These are phyloP conservation scores for Closterium sp. DNA, from an alignment of 139 green algal genomes.

Conservation along the genomic window DNA sequence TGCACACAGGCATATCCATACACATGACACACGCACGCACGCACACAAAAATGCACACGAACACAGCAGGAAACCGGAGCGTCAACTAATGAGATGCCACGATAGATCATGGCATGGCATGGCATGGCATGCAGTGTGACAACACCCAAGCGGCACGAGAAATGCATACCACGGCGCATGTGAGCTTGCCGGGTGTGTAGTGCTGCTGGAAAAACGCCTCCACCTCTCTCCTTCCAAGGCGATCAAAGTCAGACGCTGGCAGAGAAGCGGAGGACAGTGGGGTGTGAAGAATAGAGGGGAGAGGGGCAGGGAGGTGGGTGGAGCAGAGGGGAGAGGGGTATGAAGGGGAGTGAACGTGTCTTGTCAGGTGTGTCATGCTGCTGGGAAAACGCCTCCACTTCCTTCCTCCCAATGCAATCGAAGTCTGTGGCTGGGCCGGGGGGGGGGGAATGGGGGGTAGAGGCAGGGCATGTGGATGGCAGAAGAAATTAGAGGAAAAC, in stretches of 20 bases:
- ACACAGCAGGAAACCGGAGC: too few relatives aligned
- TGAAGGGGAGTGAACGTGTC: too few relatives aligned
- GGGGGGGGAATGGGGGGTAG: too few relatives aligned
- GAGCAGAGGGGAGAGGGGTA: too few relatives aligned
- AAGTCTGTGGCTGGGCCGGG: conserved; percentile 29
- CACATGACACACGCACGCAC: neutral
- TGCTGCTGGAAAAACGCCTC: conserved; percentile 50
- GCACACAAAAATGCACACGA: neutral
- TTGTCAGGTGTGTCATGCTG: neutral
- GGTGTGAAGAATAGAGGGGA: too few relatives aligned
- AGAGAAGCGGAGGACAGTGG: neutral
- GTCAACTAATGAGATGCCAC: too few relatives aligned
- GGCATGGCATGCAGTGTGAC: too few relatives aligned
- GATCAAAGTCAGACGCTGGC: conserved; percentile 35
- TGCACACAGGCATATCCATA: too few relatives aligned
- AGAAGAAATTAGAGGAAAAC: too few relatives aligned
- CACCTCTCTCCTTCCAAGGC: conserved; percentile 66
- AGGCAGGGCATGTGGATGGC: too few relatives aligned
- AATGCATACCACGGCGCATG: conserved; percentile 67
- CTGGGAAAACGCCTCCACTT: conserved; percentile 47
- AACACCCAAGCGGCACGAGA: too few relatives aligned
- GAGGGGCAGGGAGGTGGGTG: too few relatives aligned
- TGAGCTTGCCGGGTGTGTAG: conserved; percentile 68
- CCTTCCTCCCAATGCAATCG: conserved; percentile 60
- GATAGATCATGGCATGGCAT: neutral